Evolutionary conservation across 257 asterid species (phyloP).

Genomic region (Fraxinus cuspidata): DNA sequence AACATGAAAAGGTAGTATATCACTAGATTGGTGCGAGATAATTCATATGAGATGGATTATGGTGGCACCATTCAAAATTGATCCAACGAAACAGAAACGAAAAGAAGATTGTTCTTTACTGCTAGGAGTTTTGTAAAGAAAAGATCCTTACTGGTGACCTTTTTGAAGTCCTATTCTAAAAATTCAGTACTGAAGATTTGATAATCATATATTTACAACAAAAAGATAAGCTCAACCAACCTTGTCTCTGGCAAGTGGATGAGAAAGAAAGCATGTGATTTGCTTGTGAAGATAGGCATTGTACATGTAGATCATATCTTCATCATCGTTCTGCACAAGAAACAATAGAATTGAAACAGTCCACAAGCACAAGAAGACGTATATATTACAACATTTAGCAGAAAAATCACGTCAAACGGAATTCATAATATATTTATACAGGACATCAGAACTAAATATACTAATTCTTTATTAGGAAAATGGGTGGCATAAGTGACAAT

Average conservation of each 20-base stretch:
- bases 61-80: background rate
- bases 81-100: background rate
- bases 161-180: conserved; percentile 1
- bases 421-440: background rate
- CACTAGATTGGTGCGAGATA: background rate
- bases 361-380: conserved; percentile 24
- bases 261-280: conserved; percentile 83
- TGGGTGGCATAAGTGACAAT: background rate
- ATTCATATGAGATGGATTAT: background rate
- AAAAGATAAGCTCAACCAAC: conserved; percentile 45
- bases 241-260: conserved; percentile 89
- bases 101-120: background rate
- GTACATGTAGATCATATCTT: conserved; percentile 85
- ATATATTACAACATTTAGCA: conserved; percentile 19
- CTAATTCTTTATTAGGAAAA: background rate
- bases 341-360: conserved; percentile 31
- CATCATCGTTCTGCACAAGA: conserved; percentile 81
- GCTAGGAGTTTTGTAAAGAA: conserved; percentile 12
- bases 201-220: conserved; percentile 15
- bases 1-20: background rate
- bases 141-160: background rate
- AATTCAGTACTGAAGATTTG: background rate
- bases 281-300: conserved; percentile 90
- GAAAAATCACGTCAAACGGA: background rate
- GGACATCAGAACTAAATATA: background rate